Percentiles rank a stretch among this genome's conserved stretches.
phyloP scores from a whole-genome alignment of 2,329 filamentous ascomycete species.

The Arthrobotrys musiformis region DNA sequence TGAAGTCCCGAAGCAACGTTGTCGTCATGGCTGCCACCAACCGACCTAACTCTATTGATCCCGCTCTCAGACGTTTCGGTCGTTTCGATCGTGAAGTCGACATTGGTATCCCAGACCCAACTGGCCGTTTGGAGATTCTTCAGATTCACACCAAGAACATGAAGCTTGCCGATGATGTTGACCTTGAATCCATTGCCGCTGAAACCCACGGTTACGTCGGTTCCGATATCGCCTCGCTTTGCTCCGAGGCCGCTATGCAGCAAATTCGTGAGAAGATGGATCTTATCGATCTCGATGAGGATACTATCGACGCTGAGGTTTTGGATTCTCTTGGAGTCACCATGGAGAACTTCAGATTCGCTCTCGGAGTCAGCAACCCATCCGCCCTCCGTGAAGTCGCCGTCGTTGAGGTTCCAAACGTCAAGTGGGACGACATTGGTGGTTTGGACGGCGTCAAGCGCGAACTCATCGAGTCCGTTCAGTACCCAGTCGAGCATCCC shows the following conservation, averaged over 20 bases:
- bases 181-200: constrained; percentile 93
- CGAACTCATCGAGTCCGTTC: constrained; percentile 97
- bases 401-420: constrained; percentile 98
- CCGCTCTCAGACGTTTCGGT: constrained; percentile 94
- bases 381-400: constrained; percentile 98
- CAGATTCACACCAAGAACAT: constrained; percentile 99
- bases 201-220: constrained; percentile 99
- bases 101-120: constrained; percentile 97
- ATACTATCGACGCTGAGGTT: constrained; percentile 98
- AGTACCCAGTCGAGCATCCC: constrained; percentile 98
- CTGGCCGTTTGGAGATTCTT: constrained; percentile 96
- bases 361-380: constrained; percentile 96
- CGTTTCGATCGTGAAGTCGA: constrained; percentile 99
- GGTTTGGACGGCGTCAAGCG: constrained; percentile 98
- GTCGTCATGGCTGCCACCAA: constrained; percentile 99
- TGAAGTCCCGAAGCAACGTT: constrained; percentile 98
- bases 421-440: constrained; percentile 99
- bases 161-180: constrained; percentile 97
- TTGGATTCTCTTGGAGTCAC: constrained; percentile 97
- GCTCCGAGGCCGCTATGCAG: constrained; percentile 99
- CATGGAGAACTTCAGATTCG: constrained; percentile 99
- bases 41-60: constrained; percentile 97
- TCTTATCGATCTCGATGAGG: constrained; percentile 97
- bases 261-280: constrained; percentile 99
- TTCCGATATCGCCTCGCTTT: constrained; percentile 97